Conservation (phyloP, 208 protist species). For the Jaenimonas drosophilae region DNA sequence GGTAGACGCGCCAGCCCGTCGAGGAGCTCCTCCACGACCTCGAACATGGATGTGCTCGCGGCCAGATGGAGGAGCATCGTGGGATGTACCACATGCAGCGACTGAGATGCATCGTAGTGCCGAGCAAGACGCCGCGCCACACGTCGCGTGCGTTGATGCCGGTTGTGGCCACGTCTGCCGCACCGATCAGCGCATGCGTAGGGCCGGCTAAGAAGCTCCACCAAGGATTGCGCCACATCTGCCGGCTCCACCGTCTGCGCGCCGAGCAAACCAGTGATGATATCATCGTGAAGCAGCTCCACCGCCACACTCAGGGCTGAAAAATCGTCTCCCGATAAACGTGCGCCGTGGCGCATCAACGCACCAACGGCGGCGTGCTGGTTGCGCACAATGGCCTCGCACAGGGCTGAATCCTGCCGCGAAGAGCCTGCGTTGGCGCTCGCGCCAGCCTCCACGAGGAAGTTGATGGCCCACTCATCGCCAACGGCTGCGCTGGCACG, state of each 20-base stretch:
- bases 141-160: too few species aligned
- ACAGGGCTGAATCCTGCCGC: slow-evolving; percentile 32
- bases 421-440: slow-evolving; percentile 12
- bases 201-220: too few species aligned
- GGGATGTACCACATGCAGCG: slow-evolving; percentile 22
- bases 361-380: slow-evolving; percentile 35
- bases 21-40: slow-evolving; percentile 19
- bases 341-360: too few species aligned
- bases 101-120: slow-evolving; percentile 19
- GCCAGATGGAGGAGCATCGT: slow-evolving; percentile 59
- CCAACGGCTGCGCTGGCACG: slow-evolving; percentile 12
- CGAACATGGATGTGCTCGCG: slow-evolving; percentile 32
- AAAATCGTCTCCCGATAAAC: too few species aligned
- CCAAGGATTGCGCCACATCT: too few species aligned
- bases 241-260: too few species aligned
- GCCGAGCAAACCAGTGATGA: too few species aligned
- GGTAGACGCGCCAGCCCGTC: slow-evolving; percentile 31
- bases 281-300: too few species aligned
- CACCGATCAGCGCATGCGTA: too few species aligned
- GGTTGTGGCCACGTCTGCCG: too few species aligned
- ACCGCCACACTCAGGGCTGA: too few species aligned
- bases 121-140: slow-evolving; percentile 16
- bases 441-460: slow-evolving; percentile 29
- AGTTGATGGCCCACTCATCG: slow-evolving; percentile 30
- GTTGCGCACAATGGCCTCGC: slow-evolving; percentile 19